Conservation (phyloP, 768 basidiomycete genomes). For the Astraeus odoratus region DNA sequence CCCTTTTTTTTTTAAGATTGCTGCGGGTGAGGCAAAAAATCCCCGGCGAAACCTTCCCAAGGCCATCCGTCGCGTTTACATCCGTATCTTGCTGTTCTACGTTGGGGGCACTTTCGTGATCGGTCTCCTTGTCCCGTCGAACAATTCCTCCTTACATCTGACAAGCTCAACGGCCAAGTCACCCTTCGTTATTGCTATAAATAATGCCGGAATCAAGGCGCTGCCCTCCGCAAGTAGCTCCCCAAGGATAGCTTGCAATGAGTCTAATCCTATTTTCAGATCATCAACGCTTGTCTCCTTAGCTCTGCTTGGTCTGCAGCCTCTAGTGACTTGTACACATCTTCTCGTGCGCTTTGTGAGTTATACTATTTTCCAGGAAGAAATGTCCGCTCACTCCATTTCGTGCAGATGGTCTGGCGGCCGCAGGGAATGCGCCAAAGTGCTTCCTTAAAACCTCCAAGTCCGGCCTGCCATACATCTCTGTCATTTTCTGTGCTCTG, state of each 20-base stretch:
- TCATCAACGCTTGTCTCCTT: conserved; percentile 78
- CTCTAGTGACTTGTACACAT: conserved; percentile 83
- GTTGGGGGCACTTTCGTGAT: conserved; percentile 65
- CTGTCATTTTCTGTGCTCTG: conserved; percentile 58
- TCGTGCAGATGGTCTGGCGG: conserved; percentile 66
- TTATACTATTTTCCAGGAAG: conserved; percentile 6
- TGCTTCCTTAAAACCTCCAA: conserved; percentile 66
- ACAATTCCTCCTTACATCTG: conserved; percentile 47
- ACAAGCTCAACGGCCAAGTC: conserved; percentile 55
- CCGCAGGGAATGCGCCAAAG: conserved; percentile 73
- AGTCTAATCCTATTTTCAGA: conserved; percentile 28
- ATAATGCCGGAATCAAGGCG: conserved; percentile 76
- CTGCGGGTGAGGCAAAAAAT: conserved; percentile 88
- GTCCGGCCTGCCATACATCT: conserved; percentile 69
- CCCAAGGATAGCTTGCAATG: conserved; percentile 1
- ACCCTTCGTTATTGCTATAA: conserved; percentile 89
- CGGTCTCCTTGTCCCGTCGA: conserved; percentile 76
- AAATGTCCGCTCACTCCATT: background rate
- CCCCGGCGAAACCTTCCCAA: conserved; percentile 63
- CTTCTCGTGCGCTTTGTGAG: conserved; percentile 79
- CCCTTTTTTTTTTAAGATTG: conserved; percentile 45
- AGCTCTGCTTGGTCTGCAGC: conserved; percentile 93
- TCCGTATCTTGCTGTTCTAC: conserved; percentile 81
- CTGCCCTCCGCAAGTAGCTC: conserved; percentile 59
- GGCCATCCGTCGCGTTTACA: conserved; percentile 53